Percentiles rank a stretch among this genome's conserved stretches.
Conservation (phyloP, 2,329 filamentous ascomycete species). For the Fonsecaea multimorphosa region DNA sequence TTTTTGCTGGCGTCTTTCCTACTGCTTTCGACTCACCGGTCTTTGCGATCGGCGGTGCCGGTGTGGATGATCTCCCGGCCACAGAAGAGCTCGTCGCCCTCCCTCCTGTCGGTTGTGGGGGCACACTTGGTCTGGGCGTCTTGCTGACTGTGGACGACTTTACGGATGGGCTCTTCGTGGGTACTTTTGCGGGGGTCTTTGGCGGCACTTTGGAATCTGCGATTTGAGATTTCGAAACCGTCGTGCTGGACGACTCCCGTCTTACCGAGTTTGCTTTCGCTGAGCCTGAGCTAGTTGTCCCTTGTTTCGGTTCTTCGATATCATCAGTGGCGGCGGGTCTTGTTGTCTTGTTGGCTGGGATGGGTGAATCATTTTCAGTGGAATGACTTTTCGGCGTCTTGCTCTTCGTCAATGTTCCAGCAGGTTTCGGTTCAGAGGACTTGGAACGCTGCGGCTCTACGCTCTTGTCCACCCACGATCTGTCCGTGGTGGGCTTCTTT, state of each 20-base stretch:
- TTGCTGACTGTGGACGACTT: slow-evolving; percentile 17
- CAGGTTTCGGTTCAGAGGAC: background rate
- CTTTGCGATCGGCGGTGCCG: slow-evolving; percentile 6
- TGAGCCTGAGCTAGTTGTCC: background rate
- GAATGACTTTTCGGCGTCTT: slow-evolving; percentile 17
- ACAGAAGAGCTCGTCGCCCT: slow-evolving; percentile 1
- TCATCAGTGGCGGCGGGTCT: background rate
- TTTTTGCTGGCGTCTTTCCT: slow-evolving; percentile 16
- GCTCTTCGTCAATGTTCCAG: slow-evolving; percentile 5
- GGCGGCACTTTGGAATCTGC: slow-evolving; percentile 9
- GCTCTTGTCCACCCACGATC: background rate
- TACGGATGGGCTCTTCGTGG: slow-evolving; percentile 16
- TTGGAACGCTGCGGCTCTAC: background rate
- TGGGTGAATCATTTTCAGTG: slow-evolving; percentile 1
- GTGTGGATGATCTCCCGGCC: slow-evolving; percentile 9
- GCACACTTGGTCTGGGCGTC: slow-evolving; percentile 2
- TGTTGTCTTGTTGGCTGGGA: background rate
- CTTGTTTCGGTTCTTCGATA: background rate
- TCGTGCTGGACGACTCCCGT: slow-evolving; percentile 12
- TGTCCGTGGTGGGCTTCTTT: slow-evolving; percentile 14
- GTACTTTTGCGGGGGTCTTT: slow-evolving; percentile 14
- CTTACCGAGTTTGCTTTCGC: background rate
- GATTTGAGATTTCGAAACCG: slow-evolving; percentile 1
- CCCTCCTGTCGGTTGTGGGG: slow-evolving; percentile 5
- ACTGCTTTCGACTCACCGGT: background rate